Evolutionary conservation across 306 rosid genomes (phyloP).

Genomic region (Cicer chorassanicum): DNA sequence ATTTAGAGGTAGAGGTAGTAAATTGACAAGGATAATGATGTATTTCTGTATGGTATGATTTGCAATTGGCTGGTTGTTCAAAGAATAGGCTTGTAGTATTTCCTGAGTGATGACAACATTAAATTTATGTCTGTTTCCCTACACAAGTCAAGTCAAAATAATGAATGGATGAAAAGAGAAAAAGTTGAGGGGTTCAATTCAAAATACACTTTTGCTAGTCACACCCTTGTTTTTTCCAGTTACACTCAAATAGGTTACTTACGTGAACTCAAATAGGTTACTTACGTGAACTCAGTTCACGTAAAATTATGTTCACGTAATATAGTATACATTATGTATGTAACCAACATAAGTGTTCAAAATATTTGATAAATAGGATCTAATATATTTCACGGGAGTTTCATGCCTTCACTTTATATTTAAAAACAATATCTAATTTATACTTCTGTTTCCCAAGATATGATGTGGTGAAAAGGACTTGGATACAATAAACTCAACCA

Average conservation of each 20-base stretch:
- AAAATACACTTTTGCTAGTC: not conserved
- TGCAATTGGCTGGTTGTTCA: slow-evolving; percentile 22
- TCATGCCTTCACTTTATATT: slow-evolving; percentile 14
- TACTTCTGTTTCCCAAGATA: slow-evolving; percentile 7
- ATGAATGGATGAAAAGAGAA: not conserved
- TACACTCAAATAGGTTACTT: too few relatives aligned
- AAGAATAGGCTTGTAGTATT: slow-evolving; percentile 9
- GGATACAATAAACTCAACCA: slow-evolving; percentile 10
- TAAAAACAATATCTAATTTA: slow-evolving; percentile 2
- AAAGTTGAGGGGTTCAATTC: not conserved
- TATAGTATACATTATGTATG: too few relatives aligned
- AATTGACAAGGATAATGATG: slow-evolving; percentile 27
- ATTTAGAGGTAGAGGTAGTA: not conserved
- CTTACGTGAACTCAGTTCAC: too few relatives aligned
- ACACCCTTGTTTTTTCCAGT: too few relatives aligned
- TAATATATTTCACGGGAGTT: slow-evolving; percentile 3
- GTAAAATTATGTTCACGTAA: too few relatives aligned
- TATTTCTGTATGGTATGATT: not conserved
- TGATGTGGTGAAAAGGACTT: slow-evolving; percentile 34
- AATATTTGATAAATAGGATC: slow-evolving; percentile 9
- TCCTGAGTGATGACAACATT: not conserved
- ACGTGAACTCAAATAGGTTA: too few relatives aligned
- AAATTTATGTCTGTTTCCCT: slow-evolving; percentile 3
- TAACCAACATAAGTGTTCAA: too few relatives aligned
- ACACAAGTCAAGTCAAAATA: slow-evolving; percentile 21